phyloP scores from a whole-genome alignment of 345 rosid genomes.

The Limnanthes douglasii region DNA sequence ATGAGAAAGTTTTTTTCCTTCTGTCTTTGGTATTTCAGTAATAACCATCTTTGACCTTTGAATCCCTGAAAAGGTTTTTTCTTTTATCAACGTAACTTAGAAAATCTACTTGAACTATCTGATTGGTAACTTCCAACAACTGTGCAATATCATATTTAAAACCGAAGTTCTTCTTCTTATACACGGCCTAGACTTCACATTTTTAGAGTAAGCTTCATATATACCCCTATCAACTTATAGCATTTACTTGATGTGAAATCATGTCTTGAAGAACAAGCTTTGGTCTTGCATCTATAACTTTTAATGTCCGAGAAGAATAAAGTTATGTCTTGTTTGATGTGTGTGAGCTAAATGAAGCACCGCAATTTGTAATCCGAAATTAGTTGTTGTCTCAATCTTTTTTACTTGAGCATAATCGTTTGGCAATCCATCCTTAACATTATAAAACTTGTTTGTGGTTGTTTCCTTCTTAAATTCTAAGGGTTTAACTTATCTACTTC shows the following conservation, averaged over 20 bases:
- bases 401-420: conserved; percentile 32
- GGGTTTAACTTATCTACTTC: conserved; percentile 7
- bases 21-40: conserved; percentile 13
- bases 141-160: conserved; percentile 26
- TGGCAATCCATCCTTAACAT: conserved; percentile 23
- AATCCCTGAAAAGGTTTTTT: conserved; percentile 15
- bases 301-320: conserved; percentile 31
- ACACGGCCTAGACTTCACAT: conserved; percentile 47
- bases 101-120: conserved; percentile 11
- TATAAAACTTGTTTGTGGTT: conserved; percentile 22
- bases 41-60: conserved; percentile 11
- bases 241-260: conserved; percentile 34
- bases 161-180: conserved; percentile 14
- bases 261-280: conserved; percentile 9
- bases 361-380: conserved; percentile 28
- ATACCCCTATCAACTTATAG: conserved; percentile 7
- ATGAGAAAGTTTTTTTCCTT: conserved; percentile 34
- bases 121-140: conserved; percentile 19
- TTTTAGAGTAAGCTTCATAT: conserved; percentile 22
- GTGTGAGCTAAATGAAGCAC: conserved; percentile 15
- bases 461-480: conserved; percentile 23
- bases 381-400: conserved; percentile 16
- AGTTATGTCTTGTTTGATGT: conserved; percentile 4
- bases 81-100: conserved; percentile 12
- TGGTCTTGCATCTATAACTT: conserved; percentile 15